Evolutionary conservation across 495 filamentous ascomycete species (phyloP).

Genomic region (Sporormia fimetaria): DNA sequence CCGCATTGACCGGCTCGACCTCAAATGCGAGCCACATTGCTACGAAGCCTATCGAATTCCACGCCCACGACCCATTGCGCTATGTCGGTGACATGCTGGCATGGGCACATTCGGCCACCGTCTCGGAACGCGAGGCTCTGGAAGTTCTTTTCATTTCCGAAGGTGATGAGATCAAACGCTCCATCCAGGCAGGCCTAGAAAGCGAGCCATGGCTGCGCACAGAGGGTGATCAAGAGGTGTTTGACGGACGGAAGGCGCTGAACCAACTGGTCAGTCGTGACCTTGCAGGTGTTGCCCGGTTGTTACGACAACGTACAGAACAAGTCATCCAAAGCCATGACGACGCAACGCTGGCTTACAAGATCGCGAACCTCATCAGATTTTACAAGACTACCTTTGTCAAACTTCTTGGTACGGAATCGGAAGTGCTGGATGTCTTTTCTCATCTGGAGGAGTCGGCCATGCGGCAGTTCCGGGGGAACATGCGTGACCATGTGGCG

Average conservation of each 20-base stretch:
- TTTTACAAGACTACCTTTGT: slow-evolving; percentile 85
- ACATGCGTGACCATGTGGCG: slow-evolving; percentile 68
- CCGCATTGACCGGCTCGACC: slow-evolving; percentile 66
- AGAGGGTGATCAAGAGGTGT: slow-evolving; percentile 47
- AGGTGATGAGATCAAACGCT: slow-evolving; percentile 79
- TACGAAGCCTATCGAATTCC: slow-evolving; percentile 87
- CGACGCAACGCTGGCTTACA: slow-evolving; percentile 77
- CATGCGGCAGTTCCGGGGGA: slow-evolving; percentile 65
- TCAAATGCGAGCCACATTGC: slow-evolving; percentile 31
- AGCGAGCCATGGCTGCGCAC: slow-evolving; percentile 73
- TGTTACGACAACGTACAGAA: slow-evolving; percentile 72
- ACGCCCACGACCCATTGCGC: slow-evolving; percentile 79
- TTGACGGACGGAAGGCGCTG: slow-evolving; percentile 73
- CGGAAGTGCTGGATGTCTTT: slow-evolving; percentile 59
- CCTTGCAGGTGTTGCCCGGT: slow-evolving; percentile 62
- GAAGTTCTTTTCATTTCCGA: slow-evolving; percentile 85
- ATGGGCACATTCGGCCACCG: slow-evolving; percentile 87
- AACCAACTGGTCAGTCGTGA: slow-evolving; percentile 83
- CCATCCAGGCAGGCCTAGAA: slow-evolving; percentile 72
- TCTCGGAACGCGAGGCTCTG: slow-evolving; percentile 85
- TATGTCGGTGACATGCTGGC: slow-evolving; percentile 98
- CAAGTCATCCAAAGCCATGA: slow-evolving; percentile 88
- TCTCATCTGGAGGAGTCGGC: slow-evolving; percentile 61
- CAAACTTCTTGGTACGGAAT: slow-evolving; percentile 59
- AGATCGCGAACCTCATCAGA: slow-evolving; percentile 71